phyloP scores from a whole-genome alignment of 352 stramenopile genomes.

The Lagenidium sp. region DNA sequence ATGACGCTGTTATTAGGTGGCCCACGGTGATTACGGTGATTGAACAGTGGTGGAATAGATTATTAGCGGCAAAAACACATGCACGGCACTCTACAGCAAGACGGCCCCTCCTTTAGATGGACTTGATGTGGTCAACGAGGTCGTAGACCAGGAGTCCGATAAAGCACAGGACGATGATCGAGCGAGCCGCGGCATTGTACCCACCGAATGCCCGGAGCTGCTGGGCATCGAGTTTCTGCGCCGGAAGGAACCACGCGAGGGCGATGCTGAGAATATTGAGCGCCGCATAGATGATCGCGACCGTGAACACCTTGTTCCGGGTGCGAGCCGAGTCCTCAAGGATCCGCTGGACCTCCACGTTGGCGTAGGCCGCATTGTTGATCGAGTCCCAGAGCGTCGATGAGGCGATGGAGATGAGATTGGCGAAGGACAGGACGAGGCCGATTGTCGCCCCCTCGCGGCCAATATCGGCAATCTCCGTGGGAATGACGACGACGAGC shows the following conservation, averaged over 20 bases:
- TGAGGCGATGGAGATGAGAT: slow-evolving; percentile 4
- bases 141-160: slow-evolving; percentile 4
- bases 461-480: slow-evolving; percentile 12
- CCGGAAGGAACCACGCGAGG: slow-evolving; percentile 7
- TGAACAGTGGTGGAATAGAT: too few species aligned
- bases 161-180: slow-evolving; percentile 1
- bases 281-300: slow-evolving; percentile 1
- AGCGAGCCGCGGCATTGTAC: slow-evolving; percentile 9
- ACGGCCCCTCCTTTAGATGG: too few species aligned
- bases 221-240: slow-evolving; percentile 17
- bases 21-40: too few species aligned
- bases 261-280: slow-evolving; percentile 4
- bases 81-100: not conserved
- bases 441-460: slow-evolving; percentile 12
- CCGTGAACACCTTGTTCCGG: slow-evolving; percentile 1
- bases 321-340: slow-evolving; percentile 1
- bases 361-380: slow-evolving; percentile 1
- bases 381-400: slow-evolving; percentile 7
- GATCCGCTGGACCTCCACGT: slow-evolving; percentile 2
- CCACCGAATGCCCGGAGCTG: slow-evolving; percentile 59
- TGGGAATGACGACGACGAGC: slow-evolving; percentile 6
- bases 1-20: too few species aligned
- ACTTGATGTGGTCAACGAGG: not conserved
- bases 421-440: slow-evolving; percentile 11
- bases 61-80: not conserved